These are phyloP conservation scores for Stentor roeselii DNA, from an alignment of 73 alveolate genomes.

Conservation along the genomic window DNA sequence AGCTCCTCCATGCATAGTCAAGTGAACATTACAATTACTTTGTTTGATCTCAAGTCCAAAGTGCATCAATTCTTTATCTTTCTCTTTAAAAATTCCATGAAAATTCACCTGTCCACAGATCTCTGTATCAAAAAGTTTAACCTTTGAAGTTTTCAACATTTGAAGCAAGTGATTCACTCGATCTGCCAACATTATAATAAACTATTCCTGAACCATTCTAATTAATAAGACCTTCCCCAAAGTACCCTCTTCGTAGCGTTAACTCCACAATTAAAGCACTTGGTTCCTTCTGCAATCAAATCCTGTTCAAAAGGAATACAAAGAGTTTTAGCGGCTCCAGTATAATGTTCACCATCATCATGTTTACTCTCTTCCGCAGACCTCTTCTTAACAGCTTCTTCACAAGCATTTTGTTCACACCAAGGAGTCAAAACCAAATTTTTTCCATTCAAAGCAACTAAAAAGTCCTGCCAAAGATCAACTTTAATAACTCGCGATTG, in stretches of 20 bases:
- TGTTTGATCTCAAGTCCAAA: not conserved
- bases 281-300: constrained; percentile 73
- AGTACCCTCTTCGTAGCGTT: constrained; percentile 79
- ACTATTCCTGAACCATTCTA: no score
- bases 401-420: constrained; percentile 93
- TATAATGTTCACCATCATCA: constrained; percentile 78
- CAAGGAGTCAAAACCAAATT: constrained; percentile 89
- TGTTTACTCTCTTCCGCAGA: constrained; percentile 83
- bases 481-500: constrained; percentile 79
- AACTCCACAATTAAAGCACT: constrained; percentile 96
- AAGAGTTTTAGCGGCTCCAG: constrained; percentile 97
- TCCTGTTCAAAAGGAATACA: constrained; percentile 92
- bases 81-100: no score
- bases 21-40: not conserved
- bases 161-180: not conserved
- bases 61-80: no score
- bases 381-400: constrained; percentile 85
- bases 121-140: not conserved
- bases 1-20: not conserved
- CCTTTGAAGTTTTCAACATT: not conserved
- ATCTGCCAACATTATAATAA: no score
- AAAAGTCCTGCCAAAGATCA: constrained; percentile 86
- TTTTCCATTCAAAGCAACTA: constrained; percentile 81
- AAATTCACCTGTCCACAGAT: no score
- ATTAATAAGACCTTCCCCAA: constrained; percentile 98